These are phyloP conservation scores for Ophiosphaerella korrae DNA, from an alignment of 2,329 filamentous ascomycete species.

Conservation along the genomic window DNA sequence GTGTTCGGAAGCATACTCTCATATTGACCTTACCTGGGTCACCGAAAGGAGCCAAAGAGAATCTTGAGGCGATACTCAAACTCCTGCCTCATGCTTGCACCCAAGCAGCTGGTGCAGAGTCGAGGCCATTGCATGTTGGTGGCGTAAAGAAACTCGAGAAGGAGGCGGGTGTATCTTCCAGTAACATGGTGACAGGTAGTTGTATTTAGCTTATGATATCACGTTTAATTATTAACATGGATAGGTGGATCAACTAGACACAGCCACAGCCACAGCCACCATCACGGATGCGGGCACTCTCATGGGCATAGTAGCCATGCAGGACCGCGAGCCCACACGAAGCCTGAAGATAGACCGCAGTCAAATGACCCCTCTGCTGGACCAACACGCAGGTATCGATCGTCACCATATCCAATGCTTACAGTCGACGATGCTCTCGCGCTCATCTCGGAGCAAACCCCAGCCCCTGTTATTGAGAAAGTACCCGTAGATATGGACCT, in stretches of 20 bases:
- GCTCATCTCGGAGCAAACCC: conserved; percentile 75
- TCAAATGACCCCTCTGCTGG: conserved; percentile 66
- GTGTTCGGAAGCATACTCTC: conserved; percentile 78
- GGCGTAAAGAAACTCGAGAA: conserved; percentile 83
- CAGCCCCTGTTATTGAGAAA: conserved; percentile 62
- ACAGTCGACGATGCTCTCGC: conserved; percentile 79
- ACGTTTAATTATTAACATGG: conserved; percentile 1
- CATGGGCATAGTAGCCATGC: conserved; percentile 63
- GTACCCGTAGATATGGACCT: conserved; percentile 68
- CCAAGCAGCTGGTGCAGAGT: conserved; percentile 83
- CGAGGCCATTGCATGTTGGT: conserved; percentile 76
- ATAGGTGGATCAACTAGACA: conserved; percentile 36
- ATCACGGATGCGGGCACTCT: conserved; percentile 61
- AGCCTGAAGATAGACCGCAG: conserved; percentile 60
- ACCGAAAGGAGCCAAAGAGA: conserved; percentile 93
- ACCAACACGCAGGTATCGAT: conserved; percentile 72
- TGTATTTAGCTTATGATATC: neutral
- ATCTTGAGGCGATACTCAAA: conserved; percentile 84
- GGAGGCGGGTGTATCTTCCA: conserved; percentile 67
- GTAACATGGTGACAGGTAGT: conserved; percentile 19
- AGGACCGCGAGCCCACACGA: conserved; percentile 71
- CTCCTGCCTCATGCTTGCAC: conserved; percentile 94
- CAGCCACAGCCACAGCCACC: conserved; percentile 46
- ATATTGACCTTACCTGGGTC: conserved; percentile 92
- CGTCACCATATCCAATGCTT: conserved; percentile 92